phyloP scores from a whole-genome alignment of 768 basidiomycete genomes.

The Macrolepiota dolichaula region DNA sequence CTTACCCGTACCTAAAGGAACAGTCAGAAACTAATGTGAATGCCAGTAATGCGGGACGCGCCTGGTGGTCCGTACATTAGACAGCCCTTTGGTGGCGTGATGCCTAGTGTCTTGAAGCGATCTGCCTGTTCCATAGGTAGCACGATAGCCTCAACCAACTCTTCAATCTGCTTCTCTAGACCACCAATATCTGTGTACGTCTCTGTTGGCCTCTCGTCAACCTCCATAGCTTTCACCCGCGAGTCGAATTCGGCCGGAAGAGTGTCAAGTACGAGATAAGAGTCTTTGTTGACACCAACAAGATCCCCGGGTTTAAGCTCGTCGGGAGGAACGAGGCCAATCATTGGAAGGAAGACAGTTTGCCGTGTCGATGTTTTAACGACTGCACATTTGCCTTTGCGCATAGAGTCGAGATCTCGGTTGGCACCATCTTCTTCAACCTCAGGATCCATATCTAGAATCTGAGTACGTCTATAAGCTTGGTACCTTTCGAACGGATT shows the following conservation, averaged over 20 bases:
- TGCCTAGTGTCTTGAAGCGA: conserved; percentile 97
- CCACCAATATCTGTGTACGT: conserved; percentile 98
- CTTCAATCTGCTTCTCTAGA: conserved; percentile 98
- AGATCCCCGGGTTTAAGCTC: conserved; percentile 89
- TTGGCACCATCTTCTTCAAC: conserved; percentile 94
- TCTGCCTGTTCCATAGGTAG: conserved; percentile 98
- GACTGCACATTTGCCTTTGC: conserved; percentile 96
- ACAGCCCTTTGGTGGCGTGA: conserved; percentile 95
- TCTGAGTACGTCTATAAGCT: conserved; percentile 44
- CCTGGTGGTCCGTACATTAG: conserved; percentile 99
- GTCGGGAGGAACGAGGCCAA: conserved; percentile 94
- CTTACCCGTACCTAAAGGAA: conserved; percentile 78
- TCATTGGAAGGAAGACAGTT: conserved; percentile 97
- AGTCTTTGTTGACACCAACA: conserved; percentile 99
- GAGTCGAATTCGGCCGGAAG: conserved; percentile 97
- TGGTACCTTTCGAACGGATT: not conserved
- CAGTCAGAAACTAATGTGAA: conserved; percentile 9
- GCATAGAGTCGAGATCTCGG: conserved; percentile 92
- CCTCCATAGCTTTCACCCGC: conserved; percentile 99
- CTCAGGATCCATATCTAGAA: conserved; percentile 92
- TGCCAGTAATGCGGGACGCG: conserved; percentile 26
- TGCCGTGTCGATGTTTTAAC: conserved; percentile 99
- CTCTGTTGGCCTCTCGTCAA: conserved; percentile 96
- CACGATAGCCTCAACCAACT: conserved; percentile 96
- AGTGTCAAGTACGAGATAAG: conserved; percentile 93